Evolutionary conservation across 495 filamentous ascomycete genomes (phyloP).

Genomic region (Amniculicola lignicola): DNA sequence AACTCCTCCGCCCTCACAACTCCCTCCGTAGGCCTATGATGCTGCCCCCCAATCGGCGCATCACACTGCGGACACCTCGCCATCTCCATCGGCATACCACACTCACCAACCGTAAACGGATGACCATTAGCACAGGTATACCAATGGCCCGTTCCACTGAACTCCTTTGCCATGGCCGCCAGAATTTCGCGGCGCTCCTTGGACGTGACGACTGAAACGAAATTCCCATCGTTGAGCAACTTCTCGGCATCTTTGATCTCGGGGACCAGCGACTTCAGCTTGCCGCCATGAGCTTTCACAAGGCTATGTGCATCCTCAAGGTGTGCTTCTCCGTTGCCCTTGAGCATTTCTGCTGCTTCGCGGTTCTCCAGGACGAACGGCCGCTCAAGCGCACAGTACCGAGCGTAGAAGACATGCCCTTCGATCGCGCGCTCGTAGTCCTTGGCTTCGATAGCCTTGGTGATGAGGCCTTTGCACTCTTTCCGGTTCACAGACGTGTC

Average conservation of each 20-base stretch:
- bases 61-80: slow-evolving; percentile 66
- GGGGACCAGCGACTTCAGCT: slow-evolving; percentile 4
- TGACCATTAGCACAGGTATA: slow-evolving; percentile 66
- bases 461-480: not conserved
- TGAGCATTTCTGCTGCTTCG: not conserved
- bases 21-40: slow-evolving; percentile 53
- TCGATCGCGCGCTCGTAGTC: slow-evolving; percentile 14
- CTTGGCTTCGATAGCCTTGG: slow-evolving; percentile 1
- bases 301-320: not conserved
- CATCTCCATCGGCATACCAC: slow-evolving; percentile 64
- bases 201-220: slow-evolving; percentile 5
- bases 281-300: not conserved
- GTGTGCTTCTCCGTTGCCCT: not conserved
- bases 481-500: slow-evolving; percentile 1
- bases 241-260: slow-evolving; percentile 15
- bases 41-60: slow-evolving; percentile 55
- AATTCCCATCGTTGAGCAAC: not conserved
- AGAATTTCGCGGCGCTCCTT: slow-evolving; percentile 44
- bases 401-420: slow-evolving; percentile 19
- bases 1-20: slow-evolving; percentile 52
- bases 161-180: slow-evolving; percentile 37
- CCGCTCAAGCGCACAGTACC: slow-evolving; percentile 11
- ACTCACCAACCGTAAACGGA: slow-evolving; percentile 72
- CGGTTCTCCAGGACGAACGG: not conserved
- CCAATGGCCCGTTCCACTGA: slow-evolving; percentile 51